Evolutionary conservation across 345 rosid species (phyloP), one percentile per base, ranked within the genome.

Genomic region (Citrus inodora): DNA sequence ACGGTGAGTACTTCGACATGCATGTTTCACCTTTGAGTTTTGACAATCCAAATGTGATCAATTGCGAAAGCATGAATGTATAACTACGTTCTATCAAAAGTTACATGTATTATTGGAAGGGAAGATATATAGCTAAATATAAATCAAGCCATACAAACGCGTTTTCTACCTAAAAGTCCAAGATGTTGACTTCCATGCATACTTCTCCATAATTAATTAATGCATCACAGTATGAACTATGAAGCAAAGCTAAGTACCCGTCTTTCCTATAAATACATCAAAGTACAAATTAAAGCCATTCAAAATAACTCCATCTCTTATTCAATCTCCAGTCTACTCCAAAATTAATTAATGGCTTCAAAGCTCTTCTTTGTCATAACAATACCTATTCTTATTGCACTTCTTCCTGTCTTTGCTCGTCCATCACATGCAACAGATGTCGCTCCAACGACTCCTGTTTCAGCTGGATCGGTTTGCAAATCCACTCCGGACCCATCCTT

Each of bases 401-500:
- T 81, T 69, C 62, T 81, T 69, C 83, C 80, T 73, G 82, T 83
- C 71, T 71, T 79, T 60, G 56, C 68, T 73, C 38, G 77, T 68
- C 78, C 80, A 70, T 76, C 86, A 58, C 58, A 76, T 40, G 77
- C 67, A n/a, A 78, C 84, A 53, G 77, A 40, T 24, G n/a, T 58
- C 25, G 51, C 83, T 61, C 77, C 84, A 28, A 32, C 80, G 25
- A 76, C 63, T 56, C 79, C 83, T 28, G 76, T 79, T 46, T 73
- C 90, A 14, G 79, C 86, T 3, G 76, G 86, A 35, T 77, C 77
- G 67, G 60, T 88, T 4, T 94, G 98, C 87, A 64, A 71, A 71
- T 83, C 85, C 73, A 85, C 95, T 4, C 97, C 91, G 2, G 88
- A 94, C 77, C 98, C 97, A 3, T 73, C 86, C 40, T 87, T 76